Percentiles rank a stretch among this genome's conserved stretches.
phyloP scores from a whole-genome alignment of 208 protist species.

The Crithidia acanthocephali region DNA sequence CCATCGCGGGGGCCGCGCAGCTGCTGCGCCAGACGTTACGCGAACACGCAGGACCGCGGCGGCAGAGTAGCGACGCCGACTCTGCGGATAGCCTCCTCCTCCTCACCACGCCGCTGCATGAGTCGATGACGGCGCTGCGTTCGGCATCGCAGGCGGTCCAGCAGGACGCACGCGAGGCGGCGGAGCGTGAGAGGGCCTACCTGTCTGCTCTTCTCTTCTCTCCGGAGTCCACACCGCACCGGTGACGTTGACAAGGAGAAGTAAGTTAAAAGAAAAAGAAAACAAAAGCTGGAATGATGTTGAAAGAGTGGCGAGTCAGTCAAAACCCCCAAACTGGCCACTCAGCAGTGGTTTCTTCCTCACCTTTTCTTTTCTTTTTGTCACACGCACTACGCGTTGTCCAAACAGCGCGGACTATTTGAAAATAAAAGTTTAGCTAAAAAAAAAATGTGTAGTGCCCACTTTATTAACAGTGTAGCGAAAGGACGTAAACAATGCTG shows the following conservation, averaged over 20 bases:
- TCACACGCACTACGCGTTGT: too few species aligned
- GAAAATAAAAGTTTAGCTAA: too few species aligned
- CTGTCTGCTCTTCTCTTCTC: constrained; percentile 35
- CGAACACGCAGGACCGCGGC: neutral
- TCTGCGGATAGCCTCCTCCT: neutral
- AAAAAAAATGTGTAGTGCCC: too few species aligned
- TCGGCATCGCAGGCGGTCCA: constrained; percentile 35
- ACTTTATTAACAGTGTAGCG: too few species aligned
- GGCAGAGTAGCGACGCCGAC: too few species aligned
- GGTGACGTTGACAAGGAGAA: neutral
- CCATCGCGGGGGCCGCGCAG: neutral
- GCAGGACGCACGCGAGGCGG: constrained; percentile 33
- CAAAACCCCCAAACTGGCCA: too few species aligned
- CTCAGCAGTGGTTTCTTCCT: too few species aligned
- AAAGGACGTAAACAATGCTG: too few species aligned
- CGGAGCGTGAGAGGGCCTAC: constrained; percentile 34
- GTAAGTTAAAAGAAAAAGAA: neutral
- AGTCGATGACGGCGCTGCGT: constrained; percentile 22
- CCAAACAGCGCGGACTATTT: too few species aligned
- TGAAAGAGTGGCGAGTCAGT: too few species aligned
- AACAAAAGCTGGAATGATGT: too few species aligned
- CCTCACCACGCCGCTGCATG: constrained; percentile 8
- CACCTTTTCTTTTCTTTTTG: too few species aligned
- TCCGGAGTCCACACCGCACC: neutral
- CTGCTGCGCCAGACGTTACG: constrained; percentile 5